Evolutionary conservation across 2,329 filamentous ascomycete species (phyloP).

Genomic region (Metarhizium anisopliae): DNA sequence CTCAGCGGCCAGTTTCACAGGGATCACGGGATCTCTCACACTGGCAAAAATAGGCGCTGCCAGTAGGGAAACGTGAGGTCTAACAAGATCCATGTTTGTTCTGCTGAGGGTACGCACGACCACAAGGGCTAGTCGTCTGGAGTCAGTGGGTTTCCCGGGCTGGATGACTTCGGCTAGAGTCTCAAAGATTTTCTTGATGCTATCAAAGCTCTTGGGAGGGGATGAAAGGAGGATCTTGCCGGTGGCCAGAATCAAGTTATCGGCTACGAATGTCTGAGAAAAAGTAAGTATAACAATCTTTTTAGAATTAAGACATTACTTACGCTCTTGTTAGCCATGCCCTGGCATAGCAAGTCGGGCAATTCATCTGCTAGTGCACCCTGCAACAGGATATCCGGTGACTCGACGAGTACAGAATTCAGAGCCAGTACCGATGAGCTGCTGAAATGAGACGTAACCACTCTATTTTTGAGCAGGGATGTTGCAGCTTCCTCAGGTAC

Average conservation of each 20-base stretch:
- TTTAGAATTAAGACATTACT: slow-evolving; percentile 25
- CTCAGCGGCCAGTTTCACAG: slow-evolving; percentile 90
- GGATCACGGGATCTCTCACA: slow-evolving; percentile 86
- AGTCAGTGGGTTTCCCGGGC: slow-evolving; percentile 72
- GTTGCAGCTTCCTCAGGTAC: slow-evolving; percentile 63
- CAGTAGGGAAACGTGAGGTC: slow-evolving; percentile 73
- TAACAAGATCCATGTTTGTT: slow-evolving; percentile 67
- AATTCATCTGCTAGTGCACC: slow-evolving; percentile 63
- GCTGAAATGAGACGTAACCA: slow-evolving; percentile 68
- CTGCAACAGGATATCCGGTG: slow-evolving; percentile 59
- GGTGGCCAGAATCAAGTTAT: slow-evolving; percentile 81
- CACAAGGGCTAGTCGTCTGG: slow-evolving; percentile 76
- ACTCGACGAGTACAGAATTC: slow-evolving; percentile 81
- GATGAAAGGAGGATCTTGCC: slow-evolving; percentile 80
- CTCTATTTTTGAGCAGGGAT: slow-evolving; percentile 55
- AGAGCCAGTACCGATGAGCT: slow-evolving; percentile 76
- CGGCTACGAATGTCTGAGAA: slow-evolving; percentile 65
- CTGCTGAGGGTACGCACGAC: slow-evolving; percentile 79
- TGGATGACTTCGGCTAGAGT: slow-evolving; percentile 65
- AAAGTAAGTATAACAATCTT: background rate
- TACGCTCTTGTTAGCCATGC: slow-evolving; percentile 68
- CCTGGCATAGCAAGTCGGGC: slow-evolving; percentile 67
- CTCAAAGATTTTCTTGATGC: slow-evolving; percentile 71
- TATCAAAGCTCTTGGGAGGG: slow-evolving; percentile 62
- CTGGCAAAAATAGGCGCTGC: slow-evolving; percentile 78